phyloP scores from a whole-genome alignment of 2,329 filamentous ascomycete genomes.

The Pestalotiopsis sp. region DNA sequence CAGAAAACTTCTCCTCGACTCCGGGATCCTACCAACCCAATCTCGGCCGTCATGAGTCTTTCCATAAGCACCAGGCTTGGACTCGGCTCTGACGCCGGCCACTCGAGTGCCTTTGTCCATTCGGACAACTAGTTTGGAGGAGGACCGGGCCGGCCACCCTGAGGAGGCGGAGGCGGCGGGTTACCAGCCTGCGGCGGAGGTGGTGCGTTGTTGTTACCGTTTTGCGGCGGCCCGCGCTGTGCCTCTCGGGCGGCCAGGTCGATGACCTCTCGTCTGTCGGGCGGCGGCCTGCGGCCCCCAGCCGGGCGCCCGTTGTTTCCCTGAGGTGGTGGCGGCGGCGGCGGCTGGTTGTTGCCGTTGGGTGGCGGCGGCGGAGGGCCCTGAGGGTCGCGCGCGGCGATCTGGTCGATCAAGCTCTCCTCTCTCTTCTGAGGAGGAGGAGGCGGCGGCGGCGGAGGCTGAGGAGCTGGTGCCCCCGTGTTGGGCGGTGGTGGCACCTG shows the following conservation, averaged over 20 bases:
- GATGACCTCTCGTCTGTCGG: not conserved
- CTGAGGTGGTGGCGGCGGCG: not conserved
- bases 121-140: not conserved
- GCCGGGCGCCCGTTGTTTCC: not conserved
- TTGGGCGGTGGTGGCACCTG: not conserved
- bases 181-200: not conserved
- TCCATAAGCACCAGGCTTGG: not conserved
- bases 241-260: not conserved
- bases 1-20: too few species aligned
- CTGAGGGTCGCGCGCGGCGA: not conserved
- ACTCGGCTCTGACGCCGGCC: not conserved
- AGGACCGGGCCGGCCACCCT: not conserved
- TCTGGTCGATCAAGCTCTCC: not conserved
- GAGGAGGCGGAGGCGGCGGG: not conserved
- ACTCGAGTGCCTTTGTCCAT: not conserved
- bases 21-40: too few species aligned
- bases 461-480: not conserved
- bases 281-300: not conserved
- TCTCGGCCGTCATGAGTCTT: not conserved
- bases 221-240: not conserved
- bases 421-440: not conserved
- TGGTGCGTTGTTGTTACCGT: not conserved
- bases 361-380: not conserved
- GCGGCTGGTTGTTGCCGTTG: not conserved
- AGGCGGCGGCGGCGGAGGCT: not conserved